Percentiles rank a stretch among this genome's conserved stretches.
These are phyloP conservation scores for Cryptococcus jaspeensis DNA, from an alignment of 1,284 basidiomycete genomes.

Conservation along the genomic window DNA sequence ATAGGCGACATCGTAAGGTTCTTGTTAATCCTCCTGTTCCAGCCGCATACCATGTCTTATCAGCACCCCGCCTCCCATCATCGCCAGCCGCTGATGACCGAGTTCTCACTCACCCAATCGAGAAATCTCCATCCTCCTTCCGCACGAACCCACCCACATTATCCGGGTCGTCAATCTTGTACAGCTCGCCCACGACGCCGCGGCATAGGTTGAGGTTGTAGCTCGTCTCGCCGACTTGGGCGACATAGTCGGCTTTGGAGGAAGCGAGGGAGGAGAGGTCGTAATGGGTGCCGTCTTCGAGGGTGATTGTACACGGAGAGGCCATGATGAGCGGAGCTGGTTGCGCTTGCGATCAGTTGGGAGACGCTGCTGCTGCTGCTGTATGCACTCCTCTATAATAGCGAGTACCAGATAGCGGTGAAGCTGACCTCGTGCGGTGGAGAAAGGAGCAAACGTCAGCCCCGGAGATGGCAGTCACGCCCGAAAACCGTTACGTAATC, in stretches of 20 bases:
- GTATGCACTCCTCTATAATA: too few species aligned
- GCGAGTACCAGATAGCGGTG: too few species aligned
- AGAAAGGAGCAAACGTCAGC: too few species aligned
- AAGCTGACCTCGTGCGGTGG: too few species aligned
- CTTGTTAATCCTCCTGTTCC: constrained; percentile 27
- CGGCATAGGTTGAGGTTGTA: constrained; percentile 51
- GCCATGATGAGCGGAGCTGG: too few species aligned
- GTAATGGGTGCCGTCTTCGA: constrained; percentile 47
- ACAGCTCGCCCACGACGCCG: constrained; percentile 44
- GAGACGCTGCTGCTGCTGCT: too few species aligned
- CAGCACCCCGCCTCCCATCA: neutral
- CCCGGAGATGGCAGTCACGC: too few species aligned
- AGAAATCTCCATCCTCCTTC: constrained; percentile 39
- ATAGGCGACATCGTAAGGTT: constrained; percentile 36
- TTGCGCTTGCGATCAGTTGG: too few species aligned
- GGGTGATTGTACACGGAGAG: constrained; percentile 40
- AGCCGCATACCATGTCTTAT: neutral
- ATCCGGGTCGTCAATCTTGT: constrained; percentile 42
- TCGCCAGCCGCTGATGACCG: neutral
- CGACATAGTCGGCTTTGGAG: constrained; percentile 36
- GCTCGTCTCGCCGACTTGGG: constrained; percentile 28
- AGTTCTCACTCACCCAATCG: constrained; percentile 38
- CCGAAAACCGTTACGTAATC: too few species aligned
- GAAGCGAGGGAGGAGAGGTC: constrained; percentile 43
- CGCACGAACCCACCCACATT: constrained; percentile 43